Evolutionary conservation across 441 rosid genomes (phyloP), one percentile per base, ranked within the genome.

Genomic region (Cnidoscolus chayamansa): DNA sequence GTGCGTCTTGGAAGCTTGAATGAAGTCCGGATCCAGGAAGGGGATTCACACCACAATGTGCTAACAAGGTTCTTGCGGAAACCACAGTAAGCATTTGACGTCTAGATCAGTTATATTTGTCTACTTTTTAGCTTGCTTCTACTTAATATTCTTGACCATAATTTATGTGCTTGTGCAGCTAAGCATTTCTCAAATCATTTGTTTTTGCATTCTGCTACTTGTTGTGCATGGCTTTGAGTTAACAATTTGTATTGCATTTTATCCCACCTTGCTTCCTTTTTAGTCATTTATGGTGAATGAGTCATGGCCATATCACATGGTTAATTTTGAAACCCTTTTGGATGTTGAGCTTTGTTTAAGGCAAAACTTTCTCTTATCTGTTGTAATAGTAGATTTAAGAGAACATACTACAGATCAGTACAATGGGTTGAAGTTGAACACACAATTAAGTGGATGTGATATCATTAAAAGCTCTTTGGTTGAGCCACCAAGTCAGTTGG

Each of bases 1-100:
- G 99, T 96, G 72, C 90, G 97, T 62, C 87, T 96, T 5, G 98
- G 98, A 77, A 93, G 98, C 81, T 74, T 96, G 81, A 90, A 91
- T 7, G 93, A 87, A 78, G 88, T 75, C 64, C 76, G 84, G 63
- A 72, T 80, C 65, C 87, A 84, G 58, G 94, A 88, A 86, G 96
- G 89, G 25, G 90, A 93, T 81, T 71, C 83, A 47, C 89, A 90
- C 63, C 93, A 85, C 68, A 90, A 74, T 63, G 83, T 81, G 77
- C 82, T 96, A 64, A 80, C 91, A 43, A 88, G 88, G 67, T 87
- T 96, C 72, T 78, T 93, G 76, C 80, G 92, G 62, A 88, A 87
- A 78, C 88, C 92, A 71, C 91, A 79, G 99, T 93, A 87, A 91
- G 98, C 84, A 68, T 65, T 2, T 35, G 47, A 20, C 11, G 3